These are phyloP conservation scores for Cardiosporidium cionae DNA, from an alignment of 169 alveolate genomes.

Conservation along the genomic window DNA sequence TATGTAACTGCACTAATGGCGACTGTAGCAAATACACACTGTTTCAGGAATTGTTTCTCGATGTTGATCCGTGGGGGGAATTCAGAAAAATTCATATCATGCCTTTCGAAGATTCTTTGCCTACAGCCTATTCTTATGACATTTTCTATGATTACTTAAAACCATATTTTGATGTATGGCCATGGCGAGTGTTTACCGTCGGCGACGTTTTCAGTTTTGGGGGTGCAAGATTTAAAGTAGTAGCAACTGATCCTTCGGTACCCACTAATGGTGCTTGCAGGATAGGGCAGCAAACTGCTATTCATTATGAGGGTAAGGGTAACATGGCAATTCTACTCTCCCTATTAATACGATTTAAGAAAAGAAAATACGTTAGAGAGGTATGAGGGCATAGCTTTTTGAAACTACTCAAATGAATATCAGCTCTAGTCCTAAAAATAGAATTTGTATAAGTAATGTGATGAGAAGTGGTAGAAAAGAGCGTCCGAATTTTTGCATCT, in stretches of 20 bases:
- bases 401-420: too few species aligned
- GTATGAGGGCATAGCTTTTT: too few species aligned
- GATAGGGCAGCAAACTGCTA: slow-evolving; percentile 31
- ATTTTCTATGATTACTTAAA: slow-evolving; percentile 45
- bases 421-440: too few species aligned
- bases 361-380: too few species aligned
- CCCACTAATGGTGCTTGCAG: slow-evolving; percentile 19
- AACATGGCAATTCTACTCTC: too few species aligned
- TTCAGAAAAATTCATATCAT: slow-evolving; percentile 42
- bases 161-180: slow-evolving; percentile 42
- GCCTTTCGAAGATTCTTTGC: slow-evolving; percentile 55
- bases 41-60: slow-evolving; percentile 43
- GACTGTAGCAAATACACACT: too few species aligned
- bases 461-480: too few species aligned
- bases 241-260: slow-evolving; percentile 26
- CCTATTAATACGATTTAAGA: too few species aligned
- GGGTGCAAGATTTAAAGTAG: slow-evolving; percentile 54
- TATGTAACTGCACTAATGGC: too few species aligned
- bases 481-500: too few species aligned
- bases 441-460: too few species aligned
- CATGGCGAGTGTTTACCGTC: slow-evolving; percentile 29
- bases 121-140: slow-evolving; percentile 46
- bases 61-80: slow-evolving; percentile 53
- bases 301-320: slow-evolving; percentile 8
- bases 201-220: slow-evolving; percentile 47